These are phyloP conservation scores for Annulohypoxylon truncatum DNA, from an alignment of 2,329 filamentous ascomycete species.

Conservation along the genomic window DNA sequence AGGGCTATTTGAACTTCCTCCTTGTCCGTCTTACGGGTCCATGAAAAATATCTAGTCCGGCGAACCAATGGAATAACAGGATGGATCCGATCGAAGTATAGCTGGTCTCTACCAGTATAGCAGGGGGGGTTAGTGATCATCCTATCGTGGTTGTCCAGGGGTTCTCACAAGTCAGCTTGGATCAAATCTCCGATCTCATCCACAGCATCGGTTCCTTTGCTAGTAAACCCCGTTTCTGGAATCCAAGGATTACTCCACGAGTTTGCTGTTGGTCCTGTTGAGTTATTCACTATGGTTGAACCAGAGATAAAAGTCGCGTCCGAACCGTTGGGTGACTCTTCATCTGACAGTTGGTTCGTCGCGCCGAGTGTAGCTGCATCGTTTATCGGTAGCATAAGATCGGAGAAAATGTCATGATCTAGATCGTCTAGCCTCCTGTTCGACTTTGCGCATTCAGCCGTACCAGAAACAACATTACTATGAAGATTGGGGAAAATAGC, in stretches of 20 bases:
- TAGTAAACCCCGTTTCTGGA: background rate
- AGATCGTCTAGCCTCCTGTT: background rate
- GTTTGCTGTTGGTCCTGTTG: background rate
- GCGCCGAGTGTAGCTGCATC: background rate
- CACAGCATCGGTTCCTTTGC: background rate
- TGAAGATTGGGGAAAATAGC: background rate
- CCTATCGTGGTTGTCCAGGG: background rate
- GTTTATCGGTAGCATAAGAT: background rate
- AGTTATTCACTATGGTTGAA: background rate
- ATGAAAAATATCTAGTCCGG: constrained; percentile 4
- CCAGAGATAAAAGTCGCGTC: background rate
- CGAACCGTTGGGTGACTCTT: background rate
- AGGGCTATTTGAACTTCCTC: background rate
- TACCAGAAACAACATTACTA: background rate
- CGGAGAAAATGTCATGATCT: background rate
- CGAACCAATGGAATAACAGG: constrained; percentile 6
- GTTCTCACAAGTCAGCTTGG: constrained; percentile 3
- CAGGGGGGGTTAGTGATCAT: constrained; percentile 8
- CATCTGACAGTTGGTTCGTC: background rate
- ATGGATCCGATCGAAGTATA: constrained; percentile 21
- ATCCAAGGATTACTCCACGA: background rate
- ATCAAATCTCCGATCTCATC: constrained; percentile 9
- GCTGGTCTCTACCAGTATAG: constrained; percentile 12
- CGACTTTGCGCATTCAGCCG: background rate
- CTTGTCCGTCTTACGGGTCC: background rate